Conservation (phyloP, 306 rosid species). For the Alnus glutinosa region DNA sequence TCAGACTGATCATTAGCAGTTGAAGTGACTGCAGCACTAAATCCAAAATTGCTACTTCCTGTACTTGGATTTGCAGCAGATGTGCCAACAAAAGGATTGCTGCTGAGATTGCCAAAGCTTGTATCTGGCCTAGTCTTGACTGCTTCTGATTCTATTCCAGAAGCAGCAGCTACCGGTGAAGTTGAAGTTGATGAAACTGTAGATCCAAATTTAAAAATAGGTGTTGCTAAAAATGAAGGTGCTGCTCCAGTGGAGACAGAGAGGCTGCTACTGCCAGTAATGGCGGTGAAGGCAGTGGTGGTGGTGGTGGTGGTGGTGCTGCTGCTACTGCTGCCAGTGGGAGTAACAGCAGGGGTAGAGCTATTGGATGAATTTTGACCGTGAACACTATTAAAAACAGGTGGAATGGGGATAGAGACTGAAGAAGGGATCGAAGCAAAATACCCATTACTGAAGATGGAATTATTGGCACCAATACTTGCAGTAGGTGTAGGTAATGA, state of each 20-base stretch:
- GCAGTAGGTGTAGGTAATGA: conserved; percentile 40
- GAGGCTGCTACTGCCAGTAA: conserved; percentile 27
- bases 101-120: conserved; percentile 39
- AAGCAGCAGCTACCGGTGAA: conserved; percentile 33
- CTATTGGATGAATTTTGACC: conserved; percentile 44
- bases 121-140: conserved; percentile 47
- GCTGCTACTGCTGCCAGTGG: conserved; percentile 1
- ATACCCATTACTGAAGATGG: conserved; percentile 51
- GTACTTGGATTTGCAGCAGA: conserved; percentile 43
- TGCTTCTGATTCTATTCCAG: conserved; percentile 34
- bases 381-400: conserved; percentile 38
- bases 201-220: conserved; percentile 50
- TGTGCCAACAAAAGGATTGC: conserved; percentile 38
- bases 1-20: conserved; percentile 45
- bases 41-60: conserved; percentile 50
- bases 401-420: conserved; percentile 33
- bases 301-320: conserved; percentile 3
- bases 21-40: conserved; percentile 46
- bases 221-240: conserved; percentile 42
- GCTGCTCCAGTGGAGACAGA: conserved; percentile 28
- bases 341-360: conserved; percentile 28
- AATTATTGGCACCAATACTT: conserved; percentile 36
- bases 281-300: conserved; percentile 26
- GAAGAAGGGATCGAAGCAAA: conserved; percentile 39
- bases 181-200: conserved; percentile 30